Percentiles rank a stretch among this genome's conserved stretches.
These are phyloP conservation scores for Maudiozyma bulderi DNA, from an alignment of 805 yeast genomes.

Conservation along the genomic window DNA sequence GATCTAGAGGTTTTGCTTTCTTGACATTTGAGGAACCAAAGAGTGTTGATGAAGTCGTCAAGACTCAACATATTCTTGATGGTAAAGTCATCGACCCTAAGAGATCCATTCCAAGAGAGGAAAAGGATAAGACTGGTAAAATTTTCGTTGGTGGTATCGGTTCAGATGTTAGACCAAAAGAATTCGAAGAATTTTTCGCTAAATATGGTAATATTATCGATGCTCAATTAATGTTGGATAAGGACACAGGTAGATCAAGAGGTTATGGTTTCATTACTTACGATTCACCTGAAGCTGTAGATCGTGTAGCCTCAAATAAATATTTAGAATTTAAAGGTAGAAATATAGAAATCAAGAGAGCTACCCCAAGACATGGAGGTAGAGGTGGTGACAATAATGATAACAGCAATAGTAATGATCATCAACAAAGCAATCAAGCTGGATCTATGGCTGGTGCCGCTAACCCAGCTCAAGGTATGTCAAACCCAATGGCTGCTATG, in stretches of 20 bases:
- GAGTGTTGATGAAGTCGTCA: slow-evolving; percentile 79
- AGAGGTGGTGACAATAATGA: slow-evolving; percentile 17
- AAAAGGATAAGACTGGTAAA: slow-evolving; percentile 93
- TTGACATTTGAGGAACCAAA: slow-evolving; percentile 72
- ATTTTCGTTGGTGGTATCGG: slow-evolving; percentile 97
- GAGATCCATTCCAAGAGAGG: slow-evolving; percentile 94
- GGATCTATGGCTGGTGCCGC: slow-evolving; percentile 10
- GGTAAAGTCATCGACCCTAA: slow-evolving; percentile 97
- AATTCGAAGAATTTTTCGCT: slow-evolving; percentile 76
- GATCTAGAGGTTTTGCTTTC: slow-evolving; percentile 93
- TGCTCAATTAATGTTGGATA: slow-evolving; percentile 94
- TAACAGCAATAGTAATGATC: slow-evolving; percentile 16
- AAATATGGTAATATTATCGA: slow-evolving; percentile 88
- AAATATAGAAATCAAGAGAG: slow-evolving; percentile 74
- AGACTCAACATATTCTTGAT: slow-evolving; percentile 79
- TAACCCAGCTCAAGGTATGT: slow-evolving; percentile 23
- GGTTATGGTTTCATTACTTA: slow-evolving; percentile 96
- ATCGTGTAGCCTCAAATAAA: slow-evolving; percentile 72
- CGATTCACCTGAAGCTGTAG: slow-evolving; percentile 92
- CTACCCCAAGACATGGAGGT: slow-evolving; percentile 73
- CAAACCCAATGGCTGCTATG: slow-evolving; percentile 12
- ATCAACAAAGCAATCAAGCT: slow-evolving; percentile 21
- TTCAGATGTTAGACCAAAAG: slow-evolving; percentile 85
- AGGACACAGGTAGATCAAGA: slow-evolving; percentile 93
- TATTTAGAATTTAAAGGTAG: slow-evolving; percentile 80